These are phyloP conservation scores for Fraxinus cuspidata DNA, from an alignment of 257 asterid genomes.

Conservation along the genomic window DNA sequence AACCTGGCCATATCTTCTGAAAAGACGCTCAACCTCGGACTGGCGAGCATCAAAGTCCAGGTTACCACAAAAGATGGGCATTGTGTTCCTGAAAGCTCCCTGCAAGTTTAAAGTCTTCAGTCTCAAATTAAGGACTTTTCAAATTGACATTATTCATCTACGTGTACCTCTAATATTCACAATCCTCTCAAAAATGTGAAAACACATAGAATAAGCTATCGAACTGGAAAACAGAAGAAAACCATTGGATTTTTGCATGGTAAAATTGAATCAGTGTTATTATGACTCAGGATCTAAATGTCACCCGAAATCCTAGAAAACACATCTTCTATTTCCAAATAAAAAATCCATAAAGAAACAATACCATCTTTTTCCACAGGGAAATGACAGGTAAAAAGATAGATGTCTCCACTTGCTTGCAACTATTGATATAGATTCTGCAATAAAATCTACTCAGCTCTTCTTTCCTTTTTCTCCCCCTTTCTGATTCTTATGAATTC, in stretches of 20 bases:
- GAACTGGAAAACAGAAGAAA: neutral
- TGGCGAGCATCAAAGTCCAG: conserved; percentile 87
- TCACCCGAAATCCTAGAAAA: neutral
- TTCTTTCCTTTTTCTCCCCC: neutral
- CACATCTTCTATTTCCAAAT: neutral
- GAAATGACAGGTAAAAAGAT: neutral
- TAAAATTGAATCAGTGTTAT: neutral
- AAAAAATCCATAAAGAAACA: neutral
- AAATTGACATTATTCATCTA: neutral
- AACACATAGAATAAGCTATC: neutral
- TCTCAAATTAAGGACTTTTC: conserved; percentile 3
- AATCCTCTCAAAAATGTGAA: neutral
- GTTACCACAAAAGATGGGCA: conserved; percentile 86
- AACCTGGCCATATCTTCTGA: conserved; percentile 82
- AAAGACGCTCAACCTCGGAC: conserved; percentile 86
- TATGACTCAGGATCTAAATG: neutral
- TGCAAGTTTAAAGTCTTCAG: conserved; percentile 18
- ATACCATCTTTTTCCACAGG: neutral
- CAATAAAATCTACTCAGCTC: neutral
- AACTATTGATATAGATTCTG: neutral
- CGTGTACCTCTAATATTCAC: neutral
- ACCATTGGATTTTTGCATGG: neutral
- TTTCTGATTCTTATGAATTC: neutral
- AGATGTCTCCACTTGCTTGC: neutral
- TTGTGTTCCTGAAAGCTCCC: conserved; percentile 49